These are phyloP conservation scores for Gremmenia infestans DNA, from an alignment of 2,329 filamentous ascomycete genomes.

Conservation along the genomic window DNA sequence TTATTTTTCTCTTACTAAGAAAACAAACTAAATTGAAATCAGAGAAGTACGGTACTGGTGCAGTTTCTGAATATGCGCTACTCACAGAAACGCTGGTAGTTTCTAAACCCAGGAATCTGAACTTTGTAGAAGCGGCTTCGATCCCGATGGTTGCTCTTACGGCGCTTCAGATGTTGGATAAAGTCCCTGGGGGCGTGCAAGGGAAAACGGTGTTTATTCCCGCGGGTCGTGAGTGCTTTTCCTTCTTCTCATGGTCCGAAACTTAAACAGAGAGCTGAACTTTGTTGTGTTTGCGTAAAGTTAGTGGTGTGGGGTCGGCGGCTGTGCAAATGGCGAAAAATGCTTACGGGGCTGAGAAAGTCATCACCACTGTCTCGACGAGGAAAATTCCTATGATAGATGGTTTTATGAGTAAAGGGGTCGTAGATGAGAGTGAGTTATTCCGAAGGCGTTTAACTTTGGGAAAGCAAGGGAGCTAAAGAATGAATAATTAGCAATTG, in stretches of 20 bases:
- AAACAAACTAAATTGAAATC: background rate
- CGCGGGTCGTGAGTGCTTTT: slow-evolving; percentile 27
- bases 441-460: no score
- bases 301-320: no score
- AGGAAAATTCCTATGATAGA: no score
- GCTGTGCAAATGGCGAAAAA: no score
- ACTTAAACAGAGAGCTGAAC: no score
- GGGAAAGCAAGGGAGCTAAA: no score
- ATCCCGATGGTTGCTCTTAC: slow-evolving; percentile 36
- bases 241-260: background rate
- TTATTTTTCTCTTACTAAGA: background rate
- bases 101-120: slow-evolving; percentile 34
- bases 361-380: no score
- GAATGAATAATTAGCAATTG: no score
- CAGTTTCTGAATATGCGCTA: slow-evolving; percentile 13
- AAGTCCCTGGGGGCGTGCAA: slow-evolving; percentile 33
- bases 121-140: slow-evolving; percentile 36
- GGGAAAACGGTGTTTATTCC: slow-evolving; percentile 36
- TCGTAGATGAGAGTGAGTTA: no score
- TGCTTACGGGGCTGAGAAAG: no score
- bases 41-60: slow-evolving; percentile 17
- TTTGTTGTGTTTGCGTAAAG: no score
- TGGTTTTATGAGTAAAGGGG: no score
- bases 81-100: slow-evolving; percentile 30
- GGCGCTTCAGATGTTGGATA: slow-evolving; percentile 33